Percentiles rank a stretch among this genome's conserved stretches.
Conservation (phyloP, 805 yeast genomes). For the Metschnikowia cubensis region DNA sequence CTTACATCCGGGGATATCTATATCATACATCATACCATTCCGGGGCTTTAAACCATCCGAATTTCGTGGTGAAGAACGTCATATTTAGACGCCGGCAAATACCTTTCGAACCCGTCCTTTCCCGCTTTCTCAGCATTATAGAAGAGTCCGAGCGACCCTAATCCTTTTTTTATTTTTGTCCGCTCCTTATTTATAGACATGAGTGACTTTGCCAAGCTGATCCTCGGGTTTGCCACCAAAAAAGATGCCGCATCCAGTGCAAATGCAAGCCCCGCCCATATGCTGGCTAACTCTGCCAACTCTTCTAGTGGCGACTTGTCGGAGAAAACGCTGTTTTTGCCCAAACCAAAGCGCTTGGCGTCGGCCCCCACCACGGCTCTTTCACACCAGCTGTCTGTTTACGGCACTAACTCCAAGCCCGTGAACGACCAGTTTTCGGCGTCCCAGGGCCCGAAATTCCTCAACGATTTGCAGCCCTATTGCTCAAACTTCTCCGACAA, state of each 20-base stretch:
- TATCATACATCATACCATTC: no score
- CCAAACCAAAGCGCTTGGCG: constrained; percentile 39
- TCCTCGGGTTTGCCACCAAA: constrained; percentile 38
- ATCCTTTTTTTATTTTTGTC: neutral
- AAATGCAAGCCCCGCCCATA: neutral
- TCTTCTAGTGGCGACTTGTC: constrained; percentile 1
- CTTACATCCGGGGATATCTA: no score
- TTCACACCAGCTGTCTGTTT: constrained; percentile 56
- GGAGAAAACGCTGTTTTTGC: constrained; percentile 22
- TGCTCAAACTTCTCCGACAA: constrained; percentile 14
- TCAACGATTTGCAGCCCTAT: constrained; percentile 19
- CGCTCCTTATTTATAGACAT: constrained; percentile 16
- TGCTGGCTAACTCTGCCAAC: constrained; percentile 3
- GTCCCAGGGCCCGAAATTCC: constrained; percentile 6
- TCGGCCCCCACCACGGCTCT: constrained; percentile 67
- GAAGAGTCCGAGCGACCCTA: neutral
- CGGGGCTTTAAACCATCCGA: no score
- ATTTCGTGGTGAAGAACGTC: no score
- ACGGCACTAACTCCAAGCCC: constrained; percentile 53
- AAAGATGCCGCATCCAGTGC: constrained; percentile 18
- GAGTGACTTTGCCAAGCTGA: constrained; percentile 45
- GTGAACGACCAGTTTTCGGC: neutral
- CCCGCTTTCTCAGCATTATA: neutral
- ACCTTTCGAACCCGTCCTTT: no score
- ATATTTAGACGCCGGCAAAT: no score